Evolutionary conservation across 495 filamentous ascomycete genomes (phyloP), one percentile per base, ranked within the genome.

Genomic region (Lineolata rhizophorae): DNA sequence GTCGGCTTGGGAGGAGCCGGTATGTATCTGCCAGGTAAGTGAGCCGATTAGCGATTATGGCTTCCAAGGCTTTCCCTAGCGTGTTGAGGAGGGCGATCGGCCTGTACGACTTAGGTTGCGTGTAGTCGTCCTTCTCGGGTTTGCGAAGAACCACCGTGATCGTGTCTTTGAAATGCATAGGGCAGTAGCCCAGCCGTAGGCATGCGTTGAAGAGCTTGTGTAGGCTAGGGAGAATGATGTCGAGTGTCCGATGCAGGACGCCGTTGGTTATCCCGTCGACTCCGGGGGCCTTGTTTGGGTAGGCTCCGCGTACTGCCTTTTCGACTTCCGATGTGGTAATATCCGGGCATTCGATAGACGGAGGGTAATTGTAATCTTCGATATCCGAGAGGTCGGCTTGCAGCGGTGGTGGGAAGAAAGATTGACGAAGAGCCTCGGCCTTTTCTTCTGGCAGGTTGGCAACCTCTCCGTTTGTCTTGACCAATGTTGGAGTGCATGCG

Each of bases 51-150:
- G 48, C 37, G 8, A 52, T 32, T 2, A 56, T 24, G 1, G 35
- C 13, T 27, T 56, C 44, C 5, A 53, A 30, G 9, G 42, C 16
- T 27, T 58, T 58, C 0, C 45, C 47, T 3, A 58, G 20, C 1
- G 47, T 53, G 24, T 52, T 50, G 0, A 52, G 42, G 0, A 58
- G 37, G 0, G 50, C 50, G 17, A 58, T 47, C 0, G 44, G 44
- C 5, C 51, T 31, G 35, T 49, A 58, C 3, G 43, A 28, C 26
- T 49, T 53, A 0, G 48, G 39, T 3, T 34, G 12, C 1, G 39
- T 37, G 29, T 53, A 54, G 36, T 52, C 38, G 1, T 32, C 17
- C 20, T 48, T 45, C 0, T 39, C 43, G 5, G 27, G 34, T 20
- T 57, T 59, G 6, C 45, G 39, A 0, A 55, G 46, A 0, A 47